Percentiles rank a stretch among this genome's conserved stretches.
Evolutionary conservation across 164 flowering plant genomes (phyloP).

Genomic region (Tinospora cordifolia): DNA sequence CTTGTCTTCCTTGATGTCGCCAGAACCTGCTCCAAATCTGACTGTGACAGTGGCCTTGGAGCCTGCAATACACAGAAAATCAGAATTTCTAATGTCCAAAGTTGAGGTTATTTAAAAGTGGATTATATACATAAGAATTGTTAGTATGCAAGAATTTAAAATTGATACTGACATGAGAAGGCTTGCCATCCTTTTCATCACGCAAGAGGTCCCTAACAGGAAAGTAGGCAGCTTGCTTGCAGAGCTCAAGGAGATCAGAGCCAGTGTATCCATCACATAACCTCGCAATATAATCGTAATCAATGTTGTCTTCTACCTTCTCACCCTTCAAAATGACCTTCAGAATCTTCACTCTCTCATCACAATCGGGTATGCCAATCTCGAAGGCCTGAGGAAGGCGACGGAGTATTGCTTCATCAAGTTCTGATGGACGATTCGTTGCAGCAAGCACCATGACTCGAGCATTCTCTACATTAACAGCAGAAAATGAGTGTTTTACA

Average conservation of each 20-base stretch:
- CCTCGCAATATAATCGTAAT: constrained; percentile 55
- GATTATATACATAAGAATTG: too few relatives aligned
- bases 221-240: constrained; percentile 91
- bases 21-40: constrained; percentile 64
- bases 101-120: too few relatives aligned
- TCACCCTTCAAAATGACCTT: constrained; percentile 83
- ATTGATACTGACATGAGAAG: constrained; percentile 41
- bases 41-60: constrained; percentile 64
- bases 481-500: neutral
- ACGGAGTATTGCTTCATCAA: constrained; percentile 96
- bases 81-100: neutral
- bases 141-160: neutral
- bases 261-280: constrained; percentile 89
- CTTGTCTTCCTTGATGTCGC: constrained; percentile 49
- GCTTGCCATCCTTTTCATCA: constrained; percentile 64
- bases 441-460: constrained; percentile 98
- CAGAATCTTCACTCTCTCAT: constrained; percentile 71
- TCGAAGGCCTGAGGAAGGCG: constrained; percentile 96
- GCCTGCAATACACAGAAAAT: constrained; percentile 31
- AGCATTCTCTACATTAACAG: constrained; percentile 54
- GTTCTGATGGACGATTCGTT: constrained; percentile 95
- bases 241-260: constrained; percentile 93
- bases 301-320: constrained; percentile 53
- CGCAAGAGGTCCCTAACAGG: constrained; percentile 80
- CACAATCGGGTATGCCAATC: constrained; percentile 71